These are phyloP conservation scores for Discostella pseudostelligera DNA, from an alignment of 108 stramenopile genomes.

Conservation along the genomic window DNA sequence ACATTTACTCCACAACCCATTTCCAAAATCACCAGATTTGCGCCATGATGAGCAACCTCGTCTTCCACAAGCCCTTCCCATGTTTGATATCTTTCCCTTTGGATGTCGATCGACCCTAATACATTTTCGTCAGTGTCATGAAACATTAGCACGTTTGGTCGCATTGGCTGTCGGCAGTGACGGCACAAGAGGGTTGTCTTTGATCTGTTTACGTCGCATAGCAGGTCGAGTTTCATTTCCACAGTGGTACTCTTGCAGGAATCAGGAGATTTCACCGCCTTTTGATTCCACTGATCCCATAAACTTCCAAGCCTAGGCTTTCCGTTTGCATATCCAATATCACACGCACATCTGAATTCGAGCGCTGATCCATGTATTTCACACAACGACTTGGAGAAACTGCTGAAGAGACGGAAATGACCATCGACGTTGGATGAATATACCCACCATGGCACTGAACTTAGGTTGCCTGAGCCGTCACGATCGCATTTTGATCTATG, in stretches of 20 bases:
- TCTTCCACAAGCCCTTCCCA: constrained; percentile 58
- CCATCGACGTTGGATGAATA: constrained; percentile 65
- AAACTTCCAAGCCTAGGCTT: constrained; percentile 23
- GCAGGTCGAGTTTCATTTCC: constrained; percentile 2
- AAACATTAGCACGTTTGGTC: constrained; percentile 50
- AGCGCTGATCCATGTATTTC: constrained; percentile 52
- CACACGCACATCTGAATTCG: constrained; percentile 35
- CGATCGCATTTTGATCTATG: constrained; percentile 1
- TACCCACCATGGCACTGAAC: constrained; percentile 41
- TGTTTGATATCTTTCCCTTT: constrained; percentile 43
- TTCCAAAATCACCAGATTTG: constrained; percentile 53
- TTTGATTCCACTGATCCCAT: constrained; percentile 46
- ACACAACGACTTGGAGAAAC: constrained; percentile 28
- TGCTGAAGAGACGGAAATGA: constrained; percentile 42
- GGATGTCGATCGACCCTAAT: constrained; percentile 11
- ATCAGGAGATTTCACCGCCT: neutral
- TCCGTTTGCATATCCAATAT: constrained; percentile 36
- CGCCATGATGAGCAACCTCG: constrained; percentile 8
- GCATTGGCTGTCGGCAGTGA: constrained; percentile 28
- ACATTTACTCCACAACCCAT: constrained; percentile 57
- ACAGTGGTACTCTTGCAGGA: constrained; percentile 16
- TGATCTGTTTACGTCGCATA: neutral
- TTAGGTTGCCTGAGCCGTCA: neutral
- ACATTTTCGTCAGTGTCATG: constrained; percentile 51
- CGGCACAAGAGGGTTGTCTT: constrained; percentile 15